Conservation (phyloP, 1,284 basidiomycete genomes). For the Cutaneotrichosporon spelunceum region DNA sequence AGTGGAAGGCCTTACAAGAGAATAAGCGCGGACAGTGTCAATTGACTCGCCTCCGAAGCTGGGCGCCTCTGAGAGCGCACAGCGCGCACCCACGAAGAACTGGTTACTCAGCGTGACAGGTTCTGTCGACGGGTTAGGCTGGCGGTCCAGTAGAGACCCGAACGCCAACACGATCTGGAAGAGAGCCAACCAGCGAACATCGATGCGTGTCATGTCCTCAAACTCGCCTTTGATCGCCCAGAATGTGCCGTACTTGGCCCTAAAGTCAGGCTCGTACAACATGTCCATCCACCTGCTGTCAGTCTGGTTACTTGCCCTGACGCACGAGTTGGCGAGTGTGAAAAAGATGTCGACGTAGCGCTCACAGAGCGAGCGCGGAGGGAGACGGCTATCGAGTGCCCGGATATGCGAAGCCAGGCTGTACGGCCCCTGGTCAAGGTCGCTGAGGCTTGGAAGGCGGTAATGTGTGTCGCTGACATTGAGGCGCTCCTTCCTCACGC, state of each 20-base stretch:
- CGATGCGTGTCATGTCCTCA: slow-evolving; percentile 30
- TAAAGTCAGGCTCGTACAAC: slow-evolving; percentile 34
- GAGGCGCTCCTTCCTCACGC: slow-evolving; percentile 9
- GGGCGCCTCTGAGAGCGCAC: slow-evolving; percentile 30
- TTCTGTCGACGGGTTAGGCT: slow-evolving; percentile 16
- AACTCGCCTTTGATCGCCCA: slow-evolving; percentile 30
- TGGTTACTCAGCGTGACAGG: slow-evolving; percentile 27
- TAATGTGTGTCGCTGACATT: slow-evolving; percentile 25
- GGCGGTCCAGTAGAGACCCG: slow-evolving; percentile 30
- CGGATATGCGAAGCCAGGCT: slow-evolving; percentile 26
- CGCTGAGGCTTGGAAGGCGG: slow-evolving; percentile 10
- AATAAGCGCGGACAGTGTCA: slow-evolving; percentile 34
- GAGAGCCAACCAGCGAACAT: slow-evolving; percentile 37
- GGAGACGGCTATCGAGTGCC: slow-evolving; percentile 28
- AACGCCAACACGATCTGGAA: slow-evolving; percentile 36
- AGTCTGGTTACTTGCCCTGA: neutral
- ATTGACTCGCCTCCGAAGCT: slow-evolving; percentile 35
- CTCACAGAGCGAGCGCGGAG: slow-evolving; percentile 28
- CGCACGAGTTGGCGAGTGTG: slow-evolving; percentile 32
- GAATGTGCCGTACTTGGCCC: slow-evolving; percentile 26
- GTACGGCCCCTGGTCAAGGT: slow-evolving; percentile 12
- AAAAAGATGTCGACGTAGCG: slow-evolving; percentile 30
- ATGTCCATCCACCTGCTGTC: slow-evolving; percentile 33
- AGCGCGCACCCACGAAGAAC: slow-evolving; percentile 29
- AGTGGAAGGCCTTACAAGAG: slow-evolving; percentile 22